A percentile compares a stretch with the other conserved stretches of the same genome.
phyloP scores from a whole-genome alignment of 192 early-diverging fungal species.

The Coemansia asiatica region DNA sequence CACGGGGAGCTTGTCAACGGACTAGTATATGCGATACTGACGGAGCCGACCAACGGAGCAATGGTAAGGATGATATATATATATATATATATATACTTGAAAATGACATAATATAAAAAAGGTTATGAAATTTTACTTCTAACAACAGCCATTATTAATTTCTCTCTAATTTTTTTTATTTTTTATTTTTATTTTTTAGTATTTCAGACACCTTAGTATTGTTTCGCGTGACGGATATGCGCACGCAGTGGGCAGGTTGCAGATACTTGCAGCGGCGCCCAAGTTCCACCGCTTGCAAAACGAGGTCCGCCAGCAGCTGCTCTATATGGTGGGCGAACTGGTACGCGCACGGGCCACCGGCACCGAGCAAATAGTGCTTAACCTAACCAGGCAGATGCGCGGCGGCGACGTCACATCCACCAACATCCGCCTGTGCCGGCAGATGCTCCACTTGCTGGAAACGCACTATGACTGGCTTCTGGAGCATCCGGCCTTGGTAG shows the following conservation, averaged over 20 bases:
- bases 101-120: no score
- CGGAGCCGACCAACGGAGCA: constrained; percentile 36
- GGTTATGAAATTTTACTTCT: no score
- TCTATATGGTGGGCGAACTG: constrained; percentile 65
- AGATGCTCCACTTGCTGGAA: constrained; percentile 55
- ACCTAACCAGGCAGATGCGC: constrained; percentile 61
- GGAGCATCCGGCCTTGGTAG: constrained; percentile 27
- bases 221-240: constrained; percentile 65
- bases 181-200: constrained; percentile 17
- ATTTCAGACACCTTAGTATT: constrained; percentile 62
- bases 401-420: constrained; percentile 57
- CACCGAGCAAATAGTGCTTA: constrained; percentile 57
- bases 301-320: constrained; percentile 54
- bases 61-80: constrained; percentile 27
- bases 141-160: no score
- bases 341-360: constrained; percentile 51
- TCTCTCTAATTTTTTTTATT: not conserved
- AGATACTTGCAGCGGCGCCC: constrained; percentile 28
- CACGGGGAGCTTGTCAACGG: constrained; percentile 60
- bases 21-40: constrained; percentile 62
- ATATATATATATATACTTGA: no score
- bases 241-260: constrained; percentile 40
- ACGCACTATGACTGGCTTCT: constrained; percentile 43
- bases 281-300: constrained; percentile 40
- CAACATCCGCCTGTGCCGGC: constrained; percentile 56